These are phyloP conservation scores for Alternaria angustiovoidea DNA, from an alignment of 2,329 filamentous ascomycete genomes.

Conservation along the genomic window DNA sequence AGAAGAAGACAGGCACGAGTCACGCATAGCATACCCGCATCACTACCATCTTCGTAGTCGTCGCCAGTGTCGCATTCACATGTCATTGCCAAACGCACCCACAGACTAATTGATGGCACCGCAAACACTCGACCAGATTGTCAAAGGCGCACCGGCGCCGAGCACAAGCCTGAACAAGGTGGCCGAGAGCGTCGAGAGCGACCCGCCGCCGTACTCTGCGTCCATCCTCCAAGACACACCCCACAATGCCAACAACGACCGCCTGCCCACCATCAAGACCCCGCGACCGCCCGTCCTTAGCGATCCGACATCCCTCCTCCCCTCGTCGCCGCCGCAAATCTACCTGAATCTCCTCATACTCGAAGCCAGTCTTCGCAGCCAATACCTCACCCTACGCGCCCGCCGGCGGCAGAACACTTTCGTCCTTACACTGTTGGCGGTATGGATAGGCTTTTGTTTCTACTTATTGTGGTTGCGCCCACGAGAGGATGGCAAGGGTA, in stretches of 20 bases:
- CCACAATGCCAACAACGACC: slow-evolving; percentile 50
- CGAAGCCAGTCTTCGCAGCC: slow-evolving; percentile 89
- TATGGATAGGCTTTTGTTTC: slow-evolving; percentile 85
- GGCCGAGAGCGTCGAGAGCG: slow-evolving; percentile 13
- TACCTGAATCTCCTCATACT: slow-evolving; percentile 98
- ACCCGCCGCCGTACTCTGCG: slow-evolving; percentile 25
- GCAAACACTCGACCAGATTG: slow-evolving; percentile 77
- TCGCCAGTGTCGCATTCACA: slow-evolving; percentile 9
- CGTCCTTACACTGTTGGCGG: slow-evolving; percentile 78
- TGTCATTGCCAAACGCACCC: slow-evolving; percentile 6
- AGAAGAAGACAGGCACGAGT: not conserved
- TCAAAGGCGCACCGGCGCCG: slow-evolving; percentile 84
- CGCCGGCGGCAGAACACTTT: slow-evolving; percentile 92
- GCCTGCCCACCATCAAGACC: slow-evolving; percentile 50
- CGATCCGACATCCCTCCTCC: slow-evolving; percentile 81
- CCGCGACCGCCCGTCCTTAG: slow-evolving; percentile 52
- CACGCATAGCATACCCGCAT: slow-evolving; percentile 1
- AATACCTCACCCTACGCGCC: slow-evolving; percentile 89
- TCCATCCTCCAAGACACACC: slow-evolving; percentile 22
- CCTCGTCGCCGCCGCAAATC: slow-evolving; percentile 93
- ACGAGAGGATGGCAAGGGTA: slow-evolving; percentile 89
- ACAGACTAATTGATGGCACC: slow-evolving; percentile 21
- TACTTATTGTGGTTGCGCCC: slow-evolving; percentile 94
- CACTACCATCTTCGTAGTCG: not conserved
- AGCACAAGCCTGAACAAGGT: slow-evolving; percentile 53